Evolutionary conservation across 2,329 filamentous ascomycete species (phyloP), one percentile per base, ranked within the genome.

Genomic region (Hymenoscyphus repandus): DNA sequence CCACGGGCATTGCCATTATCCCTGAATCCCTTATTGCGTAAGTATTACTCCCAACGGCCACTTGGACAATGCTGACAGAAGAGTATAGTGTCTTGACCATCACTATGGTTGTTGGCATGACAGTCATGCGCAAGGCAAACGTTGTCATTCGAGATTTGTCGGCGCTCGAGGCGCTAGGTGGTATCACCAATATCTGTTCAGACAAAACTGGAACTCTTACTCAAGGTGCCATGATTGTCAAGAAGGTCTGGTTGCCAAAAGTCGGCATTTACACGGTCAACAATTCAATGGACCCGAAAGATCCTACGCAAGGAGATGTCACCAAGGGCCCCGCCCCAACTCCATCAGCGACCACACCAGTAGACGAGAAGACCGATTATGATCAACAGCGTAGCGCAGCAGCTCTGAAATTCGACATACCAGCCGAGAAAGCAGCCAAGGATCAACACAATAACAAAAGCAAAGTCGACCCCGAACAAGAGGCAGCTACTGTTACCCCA

Each of bases 151-250:
- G 73, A 51, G 73, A 74, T 54, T 60, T 75, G 39, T 67, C 70
- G 30, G 70, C 71, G 1, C 66, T 83, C 0, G 86, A 90, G 68
- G 88, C 86, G 0, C 74, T 90, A 0, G 86, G 86, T 0, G 77
- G 83, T 0, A 85, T 90, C 1, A 86, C 83, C 0, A 79, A 88
- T 10, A 83, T 90, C 38, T 89, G 86, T 65, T 88, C 85, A 0
- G 86, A 90, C 65, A 90, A 90, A 72, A 90, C 86, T 0, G 86
- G 86, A 1, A 87, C 83, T 0, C 69, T 88, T 51, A 87, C 84
- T 6, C 58, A 65, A 52, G 64, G 63, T 17, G 78, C 78, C 56
- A 83, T 83, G 79, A 74, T 82, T n/a, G 74, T 78, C 6, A 72
- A 77, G 38, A 78, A 77, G 55, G 76, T 74, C 1, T 80, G 77